Evolutionary conservation across 768 basidiomycete genomes (phyloP).

Genomic region (Scleroderma citrinum): DNA sequence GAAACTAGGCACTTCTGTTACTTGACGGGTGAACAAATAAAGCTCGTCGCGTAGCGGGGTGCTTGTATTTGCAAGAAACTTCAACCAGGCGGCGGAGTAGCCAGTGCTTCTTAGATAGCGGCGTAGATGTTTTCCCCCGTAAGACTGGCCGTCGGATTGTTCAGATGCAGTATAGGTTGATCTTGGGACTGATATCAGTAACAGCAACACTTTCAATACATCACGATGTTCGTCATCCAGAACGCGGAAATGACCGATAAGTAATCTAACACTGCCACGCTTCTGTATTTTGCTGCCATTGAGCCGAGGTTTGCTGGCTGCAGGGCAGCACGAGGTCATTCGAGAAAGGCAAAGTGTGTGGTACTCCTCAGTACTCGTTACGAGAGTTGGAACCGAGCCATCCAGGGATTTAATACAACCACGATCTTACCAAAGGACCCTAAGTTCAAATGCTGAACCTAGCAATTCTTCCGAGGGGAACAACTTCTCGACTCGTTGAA

Average conservation of each 20-base stretch:
- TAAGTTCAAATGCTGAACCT: conserved; percentile 19
- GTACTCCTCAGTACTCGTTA: conserved; percentile 69
- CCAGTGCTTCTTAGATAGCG: conserved; percentile 78
- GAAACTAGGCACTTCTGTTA: conserved; percentile 76
- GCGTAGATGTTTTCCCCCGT: conserved; percentile 37
- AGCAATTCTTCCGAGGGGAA: conserved; percentile 40
- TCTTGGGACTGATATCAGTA: conserved; percentile 90
- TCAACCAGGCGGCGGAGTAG: conserved; percentile 80
- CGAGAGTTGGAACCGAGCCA: conserved; percentile 47
- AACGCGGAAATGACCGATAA: conserved; percentile 41
- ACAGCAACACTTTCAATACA: conserved; percentile 85
- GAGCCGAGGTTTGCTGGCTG: conserved; percentile 77
- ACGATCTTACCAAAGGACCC: conserved; percentile 30
- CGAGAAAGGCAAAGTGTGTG: conserved; percentile 77
- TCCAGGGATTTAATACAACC: conserved; percentile 38
- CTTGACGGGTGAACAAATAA: conserved; percentile 66
- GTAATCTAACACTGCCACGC: conserved; percentile 67
- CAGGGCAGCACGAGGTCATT: conserved; percentile 73
- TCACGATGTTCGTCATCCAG: conserved; percentile 52
- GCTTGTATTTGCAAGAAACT: conserved; percentile 86
- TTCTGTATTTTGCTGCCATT: conserved; percentile 86
- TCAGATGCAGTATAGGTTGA: conserved; percentile 58
- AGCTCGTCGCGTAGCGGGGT: conserved; percentile 54
- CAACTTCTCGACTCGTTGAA: too few species aligned
- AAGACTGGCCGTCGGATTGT: neutral